Evolutionary conservation across 306 rosid genomes (phyloP).

Genomic region (Rubus parviflorus): DNA sequence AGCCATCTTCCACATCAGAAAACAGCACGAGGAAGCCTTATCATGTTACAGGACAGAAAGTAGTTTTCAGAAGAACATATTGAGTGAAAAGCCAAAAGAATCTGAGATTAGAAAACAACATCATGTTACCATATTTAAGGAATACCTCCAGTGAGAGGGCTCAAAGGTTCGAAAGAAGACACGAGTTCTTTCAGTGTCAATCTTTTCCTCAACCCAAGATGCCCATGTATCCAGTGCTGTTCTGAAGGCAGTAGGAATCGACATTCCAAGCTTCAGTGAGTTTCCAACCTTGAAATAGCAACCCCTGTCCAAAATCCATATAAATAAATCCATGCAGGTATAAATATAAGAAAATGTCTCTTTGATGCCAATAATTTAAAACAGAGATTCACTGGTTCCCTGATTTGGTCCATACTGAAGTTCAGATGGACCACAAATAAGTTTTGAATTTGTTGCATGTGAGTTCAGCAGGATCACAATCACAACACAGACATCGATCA

Average conservation of each 20-base stretch:
- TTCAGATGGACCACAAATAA: neutral
- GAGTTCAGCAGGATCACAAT: neutral
- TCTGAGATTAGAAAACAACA: slow-evolving; percentile 5
- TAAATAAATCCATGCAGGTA: slow-evolving; percentile 18
- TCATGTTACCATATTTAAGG: slow-evolving; percentile 29
- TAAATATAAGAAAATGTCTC: slow-evolving; percentile 13
- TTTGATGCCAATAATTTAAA: neutral
- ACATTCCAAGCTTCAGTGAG: slow-evolving; percentile 60
- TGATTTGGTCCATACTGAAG: neutral
- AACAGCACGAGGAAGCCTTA: neutral
- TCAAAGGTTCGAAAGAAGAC: slow-evolving; percentile 81
- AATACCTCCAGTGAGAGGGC: slow-evolving; percentile 91
- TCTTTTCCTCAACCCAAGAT: slow-evolving; percentile 66
- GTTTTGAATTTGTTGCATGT: neutral
- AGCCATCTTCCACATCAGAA: neutral
- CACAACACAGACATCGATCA: neutral
- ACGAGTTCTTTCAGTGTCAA: slow-evolving; percentile 51
- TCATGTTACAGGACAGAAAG: neutral
- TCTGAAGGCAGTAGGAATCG: slow-evolving; percentile 61
- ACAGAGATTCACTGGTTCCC: neutral
- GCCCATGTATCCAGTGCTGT: slow-evolving; percentile 72
- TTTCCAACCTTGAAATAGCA: slow-evolving; percentile 73
- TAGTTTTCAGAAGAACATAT: slow-evolving; percentile 10
- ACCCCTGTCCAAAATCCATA: slow-evolving; percentile 55
- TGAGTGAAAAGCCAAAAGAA: slow-evolving; percentile 18